Conservation (phyloP, 129 eudicot genomes). For the Calendula officinalis region DNA sequence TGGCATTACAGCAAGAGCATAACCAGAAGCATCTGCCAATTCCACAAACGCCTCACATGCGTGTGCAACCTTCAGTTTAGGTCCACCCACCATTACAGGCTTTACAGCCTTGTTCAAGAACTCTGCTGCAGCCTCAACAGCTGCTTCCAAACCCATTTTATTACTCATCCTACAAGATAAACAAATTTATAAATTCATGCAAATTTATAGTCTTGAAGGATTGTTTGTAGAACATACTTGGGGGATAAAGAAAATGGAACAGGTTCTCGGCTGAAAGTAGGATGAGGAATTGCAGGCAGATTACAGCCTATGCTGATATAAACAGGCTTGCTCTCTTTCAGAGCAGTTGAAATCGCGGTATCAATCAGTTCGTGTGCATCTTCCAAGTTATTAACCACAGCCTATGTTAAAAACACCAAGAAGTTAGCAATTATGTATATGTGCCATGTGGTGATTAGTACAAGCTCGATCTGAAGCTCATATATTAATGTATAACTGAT, state of each 20-base stretch:
- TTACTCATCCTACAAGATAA: slow-evolving; percentile 53
- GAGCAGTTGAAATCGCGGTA: slow-evolving; percentile 71
- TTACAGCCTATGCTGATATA: slow-evolving; percentile 73
- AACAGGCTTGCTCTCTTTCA: slow-evolving; percentile 81
- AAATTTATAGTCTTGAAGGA: background rate
- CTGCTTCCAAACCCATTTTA: slow-evolving; percentile 66
- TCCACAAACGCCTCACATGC: slow-evolving; percentile 58
- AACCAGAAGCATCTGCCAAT: slow-evolving; percentile 59
- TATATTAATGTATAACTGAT: background rate
- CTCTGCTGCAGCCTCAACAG: slow-evolving; percentile 67
- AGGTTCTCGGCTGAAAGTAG: slow-evolving; percentile 69
- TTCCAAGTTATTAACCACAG: slow-evolving; percentile 78
- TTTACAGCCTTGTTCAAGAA: slow-evolving; percentile 73
- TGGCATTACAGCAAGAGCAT: slow-evolving; percentile 55
- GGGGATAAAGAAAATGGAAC: slow-evolving; percentile 66
- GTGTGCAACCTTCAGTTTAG: slow-evolving; percentile 63
- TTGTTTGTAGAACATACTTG: slow-evolving; percentile 35
- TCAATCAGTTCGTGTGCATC: slow-evolving; percentile 76
- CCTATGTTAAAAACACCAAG: slow-evolving; percentile 30
- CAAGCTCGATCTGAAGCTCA: too few species aligned
- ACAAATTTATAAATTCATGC: background rate
- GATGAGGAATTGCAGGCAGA: slow-evolving; percentile 65
- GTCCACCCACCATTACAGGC: slow-evolving; percentile 78
- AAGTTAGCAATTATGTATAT: background rate
- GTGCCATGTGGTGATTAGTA: too few species aligned